Evolutionary conservation across 1,284 basidiomycete species (phyloP), one percentile per base, ranked within the genome.

Genomic region (Trametes versicolor): DNA sequence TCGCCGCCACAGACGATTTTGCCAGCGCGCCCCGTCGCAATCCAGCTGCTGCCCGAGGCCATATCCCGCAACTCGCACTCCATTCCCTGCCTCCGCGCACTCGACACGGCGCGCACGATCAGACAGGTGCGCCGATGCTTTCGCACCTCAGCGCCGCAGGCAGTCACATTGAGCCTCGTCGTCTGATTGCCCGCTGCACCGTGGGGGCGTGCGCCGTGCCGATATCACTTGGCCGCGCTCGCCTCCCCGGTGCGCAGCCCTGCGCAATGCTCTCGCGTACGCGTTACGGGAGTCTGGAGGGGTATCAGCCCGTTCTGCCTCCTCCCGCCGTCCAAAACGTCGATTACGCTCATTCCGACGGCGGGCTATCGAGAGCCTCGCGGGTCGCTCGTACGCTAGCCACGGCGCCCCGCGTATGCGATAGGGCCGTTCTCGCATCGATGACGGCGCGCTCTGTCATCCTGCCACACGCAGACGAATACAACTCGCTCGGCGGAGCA

Each of bases 71-170:
- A 39, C 27, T 9, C 36, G 1, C 39, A 51, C 43, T 62, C 48
- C 60, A 56, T 56, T 56, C 39, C 32, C 27, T 19, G 4, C 34
- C 19, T 15, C 41, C 19, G 17, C 41, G 17, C n/a, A 4, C 41
- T 43, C 41, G 41, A 43, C 41, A 43, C 41, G 41, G 41, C 19
- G 60, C 60, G 48, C 60, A 37, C 17, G 54, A 62, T 57, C 48
- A 62, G 54, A 62, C 60, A 57, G 60, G 37, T 51, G 37, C 37
- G 49, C 60, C 60, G 60, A 62, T 62, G 54, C 45, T 23, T 57
- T 62, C 61, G 61, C 61, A 62, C 61, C 49, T 45, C 39, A 13
- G 47, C 61, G 61, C 61, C 61, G 61, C 61, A 62, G 37, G 37
- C n/a, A 48, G 60, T 56, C 60, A 62, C 48, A 50, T 45, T 62